Base-by-base conservation (phyloP, 2,329 filamentous ascomycete genomes). In the Neobulgaria alba region DNA sequence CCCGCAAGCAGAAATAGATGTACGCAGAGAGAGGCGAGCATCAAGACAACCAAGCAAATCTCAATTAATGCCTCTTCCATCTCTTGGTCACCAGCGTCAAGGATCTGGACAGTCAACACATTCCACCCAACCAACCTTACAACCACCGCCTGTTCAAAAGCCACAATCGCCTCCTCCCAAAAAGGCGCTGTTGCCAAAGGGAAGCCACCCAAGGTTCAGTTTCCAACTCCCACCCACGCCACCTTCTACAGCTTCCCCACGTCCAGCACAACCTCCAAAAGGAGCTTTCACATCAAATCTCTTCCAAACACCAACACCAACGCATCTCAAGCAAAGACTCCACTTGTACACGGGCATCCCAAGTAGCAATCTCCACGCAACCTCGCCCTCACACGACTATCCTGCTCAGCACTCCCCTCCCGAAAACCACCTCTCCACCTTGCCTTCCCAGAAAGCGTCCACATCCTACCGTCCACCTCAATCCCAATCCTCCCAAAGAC, bases 1-100 rank as follows among this genome's bases (percentile, higher is more conserved):
- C 16, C 19, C 17, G 33, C n/a, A 16, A 35, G 52, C 51, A 4
- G 55, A 56, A 31, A 49, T 52, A 12, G 47, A 46, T 8, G 50
- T 50, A 5, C 47, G 52, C 23, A 40, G 47, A 18, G 42, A 46
- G 26, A 7, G 23, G 12, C 7, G 23, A 26, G 23, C 23, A 7
- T 26, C 23, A 7, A 26, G 23, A 26, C 23, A 26, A 26, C 23
- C 12, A 12, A 26, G 23, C 12, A 26, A 26, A 26, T 7, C 23
- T 12, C 23, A 26, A 26, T 12, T 26, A 26, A 7, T 7, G 23
- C 23, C 23, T 7, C 23, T 26, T 12, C 23, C 23, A 7, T 26
- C 23, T 26, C 23, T 26, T 26, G 20, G 14, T 21, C 29, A 45
- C 29, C 41, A 33, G 10, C 36, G 23, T 2, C 31, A 42, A 29